Evolutionary conservation across 2,329 filamentous ascomycete species (phyloP).

Genomic region (Dactylonectria estremocensis): DNA sequence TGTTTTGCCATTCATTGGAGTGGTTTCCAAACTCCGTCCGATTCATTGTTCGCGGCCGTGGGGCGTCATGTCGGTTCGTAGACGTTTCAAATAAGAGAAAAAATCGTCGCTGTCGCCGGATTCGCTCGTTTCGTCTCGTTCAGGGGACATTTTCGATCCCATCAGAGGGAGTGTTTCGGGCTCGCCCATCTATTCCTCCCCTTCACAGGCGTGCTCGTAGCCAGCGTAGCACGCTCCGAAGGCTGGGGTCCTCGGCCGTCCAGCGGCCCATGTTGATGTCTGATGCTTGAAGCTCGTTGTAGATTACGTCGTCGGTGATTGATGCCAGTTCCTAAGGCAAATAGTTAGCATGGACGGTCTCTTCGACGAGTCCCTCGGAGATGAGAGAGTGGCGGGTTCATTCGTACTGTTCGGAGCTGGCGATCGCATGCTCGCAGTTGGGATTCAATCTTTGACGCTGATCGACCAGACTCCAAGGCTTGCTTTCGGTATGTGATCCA

Average conservation of each 20-base stretch:
- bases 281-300: constrained; percentile 67
- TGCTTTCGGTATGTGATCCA: constrained; percentile 71
- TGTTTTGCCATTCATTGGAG: constrained; percentile 25
- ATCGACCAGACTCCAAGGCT: constrained; percentile 67
- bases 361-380: background rate
- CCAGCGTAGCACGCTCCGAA: constrained; percentile 72
- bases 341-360: constrained; percentile 20
- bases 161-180: constrained; percentile 16
- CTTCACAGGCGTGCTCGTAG: constrained; percentile 57
- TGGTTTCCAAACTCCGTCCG: constrained; percentile 30
- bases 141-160: constrained; percentile 4
- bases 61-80: constrained; percentile 44
- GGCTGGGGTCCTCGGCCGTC: constrained; percentile 74
- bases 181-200: constrained; percentile 33
- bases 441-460: constrained; percentile 62
- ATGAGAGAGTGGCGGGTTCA: background rate
- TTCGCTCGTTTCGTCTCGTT: constrained; percentile 29
- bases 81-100: constrained; percentile 37
- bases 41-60: constrained; percentile 37
- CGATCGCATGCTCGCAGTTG: constrained; percentile 69
- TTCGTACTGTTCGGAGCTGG: constrained; percentile 70
- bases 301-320: constrained; percentile 73
- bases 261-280: constrained; percentile 72
- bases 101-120: constrained; percentile 35
- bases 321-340: constrained; percentile 65